Percentiles rank a stretch among this genome's conserved stretches.
These are phyloP conservation scores for Artemisia annua DNA, from an alignment of 129 eudicot genomes.

Conservation along the genomic window DNA sequence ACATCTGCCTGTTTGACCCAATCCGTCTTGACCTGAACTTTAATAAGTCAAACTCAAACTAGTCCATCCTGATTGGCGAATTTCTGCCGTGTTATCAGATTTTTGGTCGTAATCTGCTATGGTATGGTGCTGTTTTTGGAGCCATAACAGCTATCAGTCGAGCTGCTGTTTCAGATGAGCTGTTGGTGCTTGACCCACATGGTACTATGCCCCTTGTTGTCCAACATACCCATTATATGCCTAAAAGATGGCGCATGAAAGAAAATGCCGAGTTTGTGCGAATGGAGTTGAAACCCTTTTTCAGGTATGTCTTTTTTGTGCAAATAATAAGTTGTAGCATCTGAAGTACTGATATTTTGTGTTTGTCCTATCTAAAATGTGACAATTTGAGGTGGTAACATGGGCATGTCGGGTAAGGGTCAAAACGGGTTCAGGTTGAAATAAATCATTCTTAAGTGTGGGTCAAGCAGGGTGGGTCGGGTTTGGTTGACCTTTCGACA, in stretches of 20 bases:
- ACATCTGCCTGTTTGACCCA: background rate
- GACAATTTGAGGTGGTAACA: background rate
- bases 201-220: conserved; percentile 77
- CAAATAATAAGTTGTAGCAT: too few relatives aligned
- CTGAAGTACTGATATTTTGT: too few relatives aligned
- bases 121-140: conserved; percentile 98
- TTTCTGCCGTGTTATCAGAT: conserved; percentile 45
- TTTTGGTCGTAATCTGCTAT: conserved; percentile 89
- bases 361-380: too few relatives aligned
- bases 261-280: conserved; percentile 73
- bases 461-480: background rate
- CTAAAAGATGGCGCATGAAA: conserved; percentile 90
- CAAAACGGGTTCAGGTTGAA: background rate
- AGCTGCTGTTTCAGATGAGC: conserved; percentile 76
- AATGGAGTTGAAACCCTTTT: conserved; percentile 81
- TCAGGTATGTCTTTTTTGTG: conserved; percentile 50
- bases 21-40: background rate
- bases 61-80: background rate
- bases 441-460: too few relatives aligned
- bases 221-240: conserved; percentile 93
- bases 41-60: background rate
- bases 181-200: conserved; percentile 84
- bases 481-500: background rate
- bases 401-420: background rate
- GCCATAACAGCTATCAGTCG: conserved; percentile 94